Evolutionary conservation across 2,329 filamentous ascomycete species (phyloP), one percentile per base, ranked within the genome.

Genomic region (Neonectria neomacrospora): DNA sequence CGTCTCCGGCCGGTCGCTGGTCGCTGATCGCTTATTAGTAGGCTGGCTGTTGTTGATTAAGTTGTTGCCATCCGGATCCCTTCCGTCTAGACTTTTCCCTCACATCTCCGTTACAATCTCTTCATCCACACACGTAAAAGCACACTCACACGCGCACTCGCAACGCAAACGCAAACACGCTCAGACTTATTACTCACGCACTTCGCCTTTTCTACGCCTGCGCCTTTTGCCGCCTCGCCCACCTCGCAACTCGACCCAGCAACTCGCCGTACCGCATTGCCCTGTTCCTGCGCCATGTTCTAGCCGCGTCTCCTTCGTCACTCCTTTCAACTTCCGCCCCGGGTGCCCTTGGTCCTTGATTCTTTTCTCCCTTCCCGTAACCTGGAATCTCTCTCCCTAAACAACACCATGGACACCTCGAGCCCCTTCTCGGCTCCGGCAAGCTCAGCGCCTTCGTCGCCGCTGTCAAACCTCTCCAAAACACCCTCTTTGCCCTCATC

Each of bases 401-500:
- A n/a, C 23, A 41, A 54, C 47, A 51, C 54, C 66, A 76, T 77
- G 73, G 70, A 69, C 47, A 63, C 68, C 34, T 70, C 71, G 58
- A 76, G 70, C 61, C 74, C 73, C 39, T 53, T 72, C 37, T 75
- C 75, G 58, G 75, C 79, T 54, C 77, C 77, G 39, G 74, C 77
- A 44, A 48, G 64, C 55, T 77, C 82, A 42, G 75, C 80, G 12
- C 81, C 80, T 26, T 86, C 83, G 2, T 88, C 86, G 34, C 85
- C 86, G 34, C 80, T 88, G 44, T 87, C 86, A 2, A 75, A 81
- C 30, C 79, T 88, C 52, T 85, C 84, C 22, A 80, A 81, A 51
- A 86, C 86, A 22, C 86, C 86, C 1, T 85, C 84, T 11, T 72
- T 82, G 39, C 83, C 83, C 20, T 78, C 80, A 28, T 81, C 83